A percentile compares a stretch with the other conserved stretches of the same genome.
Conservation (phyloP, 2,329 filamentous ascomycete species). For the Mycosphaerella sp. region DNA sequence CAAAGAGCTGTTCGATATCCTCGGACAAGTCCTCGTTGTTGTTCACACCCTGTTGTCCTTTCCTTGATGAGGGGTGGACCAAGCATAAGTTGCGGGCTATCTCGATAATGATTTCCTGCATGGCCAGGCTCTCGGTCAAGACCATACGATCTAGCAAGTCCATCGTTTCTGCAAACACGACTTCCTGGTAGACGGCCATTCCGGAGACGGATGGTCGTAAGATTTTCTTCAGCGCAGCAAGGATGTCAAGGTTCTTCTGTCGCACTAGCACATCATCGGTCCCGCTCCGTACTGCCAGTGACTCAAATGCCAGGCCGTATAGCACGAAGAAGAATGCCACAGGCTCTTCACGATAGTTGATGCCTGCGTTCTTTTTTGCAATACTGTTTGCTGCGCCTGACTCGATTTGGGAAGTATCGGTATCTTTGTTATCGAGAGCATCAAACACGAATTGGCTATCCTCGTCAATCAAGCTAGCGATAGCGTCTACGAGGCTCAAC, state of each 20-base stretch:
- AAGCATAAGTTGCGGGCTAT: conserved; percentile 87
- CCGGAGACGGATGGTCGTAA: conserved; percentile 89
- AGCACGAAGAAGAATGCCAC: conserved; percentile 99
- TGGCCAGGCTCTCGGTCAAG: conserved; percentile 79
- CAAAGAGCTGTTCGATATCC: conserved; percentile 96
- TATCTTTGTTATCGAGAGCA: conserved; percentile 76
- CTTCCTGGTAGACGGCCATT: conserved; percentile 91
- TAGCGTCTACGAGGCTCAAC: conserved; percentile 94
- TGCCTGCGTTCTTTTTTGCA: conserved; percentile 63
- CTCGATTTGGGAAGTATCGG: conserved; percentile 18
- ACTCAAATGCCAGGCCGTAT: conserved; percentile 94
- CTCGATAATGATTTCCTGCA: conserved; percentile 88
- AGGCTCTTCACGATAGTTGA: conserved; percentile 96
- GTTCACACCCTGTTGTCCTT: conserved; percentile 38
- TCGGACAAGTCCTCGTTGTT: conserved; percentile 71
- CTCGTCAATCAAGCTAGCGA: conserved; percentile 93
- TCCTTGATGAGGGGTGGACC: conserved; percentile 81
- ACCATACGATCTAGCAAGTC: conserved; percentile 89
- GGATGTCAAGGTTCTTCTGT: conserved; percentile 60
- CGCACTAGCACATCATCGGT: conserved; percentile 31
- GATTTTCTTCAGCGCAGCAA: conserved; percentile 90
- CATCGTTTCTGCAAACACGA: conserved; percentile 95
- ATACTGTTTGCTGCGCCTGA: conserved; percentile 19
- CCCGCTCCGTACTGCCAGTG: conserved; percentile 76
- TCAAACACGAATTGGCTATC: conserved; percentile 98